Evolutionary conservation across 371 early-diverging fungal species (phyloP).

Genomic region (Umbelopsis sp.): DNA sequence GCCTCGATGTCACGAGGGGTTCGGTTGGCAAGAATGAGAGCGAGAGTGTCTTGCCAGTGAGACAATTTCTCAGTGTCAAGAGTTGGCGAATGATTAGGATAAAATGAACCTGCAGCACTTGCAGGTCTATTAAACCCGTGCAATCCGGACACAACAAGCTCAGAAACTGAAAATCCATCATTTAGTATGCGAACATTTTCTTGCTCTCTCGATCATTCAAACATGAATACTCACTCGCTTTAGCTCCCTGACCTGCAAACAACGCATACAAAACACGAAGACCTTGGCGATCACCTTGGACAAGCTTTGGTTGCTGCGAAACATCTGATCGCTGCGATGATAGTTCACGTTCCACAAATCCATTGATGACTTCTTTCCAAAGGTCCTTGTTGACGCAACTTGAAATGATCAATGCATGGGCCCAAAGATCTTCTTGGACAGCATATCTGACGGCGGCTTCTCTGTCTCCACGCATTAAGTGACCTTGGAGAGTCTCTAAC

Average conservation of each 20-base stretch:
- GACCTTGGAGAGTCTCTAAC: conserved; percentile 60
- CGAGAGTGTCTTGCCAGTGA: conserved; percentile 73
- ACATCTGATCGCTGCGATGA: conserved; percentile 29
- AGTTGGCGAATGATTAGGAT: conserved; percentile 14
- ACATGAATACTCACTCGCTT: conserved; percentile 43
- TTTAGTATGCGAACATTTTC: neutral
- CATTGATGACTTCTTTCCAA: conserved; percentile 80
- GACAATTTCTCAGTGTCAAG: conserved; percentile 41
- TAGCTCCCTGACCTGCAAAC: conserved; percentile 71
- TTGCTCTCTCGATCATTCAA: neutral
- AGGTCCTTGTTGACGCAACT: conserved; percentile 82
- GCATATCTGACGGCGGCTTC: conserved; percentile 76
- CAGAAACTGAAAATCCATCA: conserved; percentile 28
- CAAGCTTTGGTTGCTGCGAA: conserved; percentile 30
- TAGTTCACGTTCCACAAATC: conserved; percentile 71
- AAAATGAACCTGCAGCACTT: conserved; percentile 20
- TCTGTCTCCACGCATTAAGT: conserved; percentile 78
- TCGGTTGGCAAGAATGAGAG: conserved; percentile 84
- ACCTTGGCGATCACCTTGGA: conserved; percentile 60
- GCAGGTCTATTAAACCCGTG: conserved; percentile 38
- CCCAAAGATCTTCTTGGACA: conserved; percentile 76
- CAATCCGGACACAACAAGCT: conserved; percentile 32
- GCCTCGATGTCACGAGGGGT: conserved; percentile 76
- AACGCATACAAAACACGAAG: conserved; percentile 74
- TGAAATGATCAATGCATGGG: conserved; percentile 89